These are phyloP conservation scores for Furcasterigmium furcatum DNA, from an alignment of 2,329 filamentous ascomycete genomes.

Conservation along the genomic window DNA sequence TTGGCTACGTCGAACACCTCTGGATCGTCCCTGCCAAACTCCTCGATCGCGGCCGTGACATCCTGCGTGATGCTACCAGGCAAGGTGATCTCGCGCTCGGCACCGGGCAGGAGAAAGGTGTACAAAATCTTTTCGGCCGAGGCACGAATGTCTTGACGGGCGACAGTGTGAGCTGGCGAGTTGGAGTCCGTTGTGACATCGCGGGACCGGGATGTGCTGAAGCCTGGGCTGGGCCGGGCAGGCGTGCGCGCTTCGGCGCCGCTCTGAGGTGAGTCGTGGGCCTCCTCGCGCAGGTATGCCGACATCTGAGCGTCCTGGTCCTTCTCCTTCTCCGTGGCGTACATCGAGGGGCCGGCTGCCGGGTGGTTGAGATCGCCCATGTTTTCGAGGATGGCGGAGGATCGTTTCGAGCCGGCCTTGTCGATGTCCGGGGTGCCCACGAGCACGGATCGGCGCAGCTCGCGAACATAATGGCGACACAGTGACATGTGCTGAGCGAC, in stretches of 20 bases:
- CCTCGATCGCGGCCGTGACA: constrained; percentile 85
- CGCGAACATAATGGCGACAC: constrained; percentile 94
- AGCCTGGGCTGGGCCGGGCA: constrained; percentile 51
- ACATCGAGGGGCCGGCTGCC: constrained; percentile 59
- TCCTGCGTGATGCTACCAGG: constrained; percentile 83
- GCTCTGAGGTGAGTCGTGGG: constrained; percentile 52
- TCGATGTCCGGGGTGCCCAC: constrained; percentile 90
- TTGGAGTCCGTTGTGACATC: constrained; percentile 71
- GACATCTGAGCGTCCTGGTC: constrained; percentile 88
- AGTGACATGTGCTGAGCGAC: constrained; percentile 98
- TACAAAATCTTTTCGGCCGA: constrained; percentile 99
- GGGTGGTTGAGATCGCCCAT: constrained; percentile 64
- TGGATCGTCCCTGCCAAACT: constrained; percentile 87
- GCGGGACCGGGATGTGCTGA: constrained; percentile 55
- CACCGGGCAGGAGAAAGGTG: constrained; percentile 90
- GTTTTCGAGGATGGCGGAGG: constrained; percentile 73
- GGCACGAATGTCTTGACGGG: constrained; percentile 84
- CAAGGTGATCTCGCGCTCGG: constrained; percentile 92
- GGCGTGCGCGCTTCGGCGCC: constrained; percentile 37
- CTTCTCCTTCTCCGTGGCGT: constrained; percentile 66
- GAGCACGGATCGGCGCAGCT: constrained; percentile 88
- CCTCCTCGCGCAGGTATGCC: constrained; percentile 75
- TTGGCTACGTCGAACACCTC: constrained; percentile 97
- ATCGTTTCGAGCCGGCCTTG: constrained; percentile 76
- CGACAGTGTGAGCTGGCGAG: constrained; percentile 79